Percentiles rank a stretch among this genome's conserved stretches.
These are phyloP conservation scores for Ophiobolus disseminans DNA, from an alignment of 2,329 filamentous ascomycete genomes.

Conservation along the genomic window DNA sequence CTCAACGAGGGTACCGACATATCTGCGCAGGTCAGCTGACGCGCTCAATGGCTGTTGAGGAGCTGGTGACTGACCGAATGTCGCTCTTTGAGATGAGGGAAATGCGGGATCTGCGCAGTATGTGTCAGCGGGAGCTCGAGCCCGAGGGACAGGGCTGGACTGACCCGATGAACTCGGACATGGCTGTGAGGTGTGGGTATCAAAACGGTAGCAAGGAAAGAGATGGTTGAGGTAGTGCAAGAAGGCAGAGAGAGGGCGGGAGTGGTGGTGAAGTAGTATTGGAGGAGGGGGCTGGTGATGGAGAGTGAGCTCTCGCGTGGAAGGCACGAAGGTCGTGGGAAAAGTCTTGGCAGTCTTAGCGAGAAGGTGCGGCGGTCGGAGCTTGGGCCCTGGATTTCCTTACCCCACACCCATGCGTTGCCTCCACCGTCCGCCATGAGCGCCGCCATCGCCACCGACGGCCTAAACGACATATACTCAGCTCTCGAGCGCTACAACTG, in stretches of 20 bases:
- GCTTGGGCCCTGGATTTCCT: slow-evolving; percentile 16
- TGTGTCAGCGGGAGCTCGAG: slow-evolving; percentile 46
- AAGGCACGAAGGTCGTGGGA: slow-evolving; percentile 21
- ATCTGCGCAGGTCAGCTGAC: slow-evolving; percentile 62
- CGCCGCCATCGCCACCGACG: slow-evolving; percentile 25
- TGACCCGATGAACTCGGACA: slow-evolving; percentile 69
- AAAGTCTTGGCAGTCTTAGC: slow-evolving; percentile 23
- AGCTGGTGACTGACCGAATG: slow-evolving; percentile 74
- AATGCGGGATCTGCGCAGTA: slow-evolving; percentile 76
- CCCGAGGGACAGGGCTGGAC: slow-evolving; percentile 48
- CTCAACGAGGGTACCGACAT: slow-evolving; percentile 93
- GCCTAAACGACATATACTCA: slow-evolving; percentile 56
- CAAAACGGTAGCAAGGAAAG: slow-evolving; percentile 31
- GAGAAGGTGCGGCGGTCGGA: slow-evolving; percentile 11
- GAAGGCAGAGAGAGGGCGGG: slow-evolving; percentile 30
- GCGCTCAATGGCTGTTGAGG: slow-evolving; percentile 23
- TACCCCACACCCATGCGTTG: slow-evolving; percentile 28
- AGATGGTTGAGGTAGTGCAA: slow-evolving; percentile 23
- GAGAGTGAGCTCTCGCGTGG: slow-evolving; percentile 12
- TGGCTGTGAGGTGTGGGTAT: slow-evolving; percentile 45
- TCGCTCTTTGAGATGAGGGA: slow-evolving; percentile 97
- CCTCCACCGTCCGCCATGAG: slow-evolving; percentile 30
- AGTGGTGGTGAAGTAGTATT: slow-evolving; percentile 15
- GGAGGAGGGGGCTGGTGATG: background rate
- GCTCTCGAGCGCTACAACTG: slow-evolving; percentile 72